Conservation (phyloP, 768 basidiomycete genomes). For the Termitomyces sp. region DNA sequence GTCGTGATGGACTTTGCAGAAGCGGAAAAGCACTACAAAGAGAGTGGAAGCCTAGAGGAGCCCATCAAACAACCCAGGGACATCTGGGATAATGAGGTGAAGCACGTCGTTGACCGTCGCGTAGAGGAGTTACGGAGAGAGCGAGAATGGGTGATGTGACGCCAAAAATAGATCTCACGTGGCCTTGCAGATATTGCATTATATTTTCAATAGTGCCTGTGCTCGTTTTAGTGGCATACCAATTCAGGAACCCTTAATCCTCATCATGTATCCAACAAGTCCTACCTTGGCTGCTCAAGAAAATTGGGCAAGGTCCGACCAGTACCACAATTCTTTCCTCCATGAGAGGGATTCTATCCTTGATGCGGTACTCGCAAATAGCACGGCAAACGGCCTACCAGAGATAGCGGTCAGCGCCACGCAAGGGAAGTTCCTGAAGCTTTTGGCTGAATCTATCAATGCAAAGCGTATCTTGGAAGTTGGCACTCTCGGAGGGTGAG, state of each 20-base stretch:
- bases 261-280: background rate
- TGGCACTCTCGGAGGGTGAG: slow-evolving; percentile 61
- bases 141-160: slow-evolving; percentile 45
- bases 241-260: no score
- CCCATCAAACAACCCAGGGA: slow-evolving; percentile 35
- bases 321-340: slow-evolving; percentile 53
- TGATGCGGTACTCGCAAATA: slow-evolving; percentile 34
- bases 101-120: slow-evolving; percentile 50
- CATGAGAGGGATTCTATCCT: slow-evolving; percentile 35
- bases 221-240: no score
- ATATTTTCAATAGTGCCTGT: background rate
- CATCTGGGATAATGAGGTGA: slow-evolving; percentile 68
- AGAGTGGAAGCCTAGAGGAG: slow-evolving; percentile 29
- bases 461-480: slow-evolving; percentile 60
- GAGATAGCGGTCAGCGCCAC: slow-evolving; percentile 46
- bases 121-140: slow-evolving; percentile 52
- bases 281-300: slow-evolving; percentile 14
- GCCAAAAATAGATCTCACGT: background rate
- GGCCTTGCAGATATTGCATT: background rate
- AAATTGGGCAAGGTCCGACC: slow-evolving; percentile 47
- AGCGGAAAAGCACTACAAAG: slow-evolving; percentile 57
- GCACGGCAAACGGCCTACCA: slow-evolving; percentile 38
- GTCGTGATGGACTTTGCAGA: slow-evolving; percentile 80
- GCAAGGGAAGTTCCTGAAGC: slow-evolving; percentile 53
- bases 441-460: slow-evolving; percentile 42